Conservation (phyloP, 2,329 filamentous ascomycete species). For the Aspergillus sp. region DNA sequence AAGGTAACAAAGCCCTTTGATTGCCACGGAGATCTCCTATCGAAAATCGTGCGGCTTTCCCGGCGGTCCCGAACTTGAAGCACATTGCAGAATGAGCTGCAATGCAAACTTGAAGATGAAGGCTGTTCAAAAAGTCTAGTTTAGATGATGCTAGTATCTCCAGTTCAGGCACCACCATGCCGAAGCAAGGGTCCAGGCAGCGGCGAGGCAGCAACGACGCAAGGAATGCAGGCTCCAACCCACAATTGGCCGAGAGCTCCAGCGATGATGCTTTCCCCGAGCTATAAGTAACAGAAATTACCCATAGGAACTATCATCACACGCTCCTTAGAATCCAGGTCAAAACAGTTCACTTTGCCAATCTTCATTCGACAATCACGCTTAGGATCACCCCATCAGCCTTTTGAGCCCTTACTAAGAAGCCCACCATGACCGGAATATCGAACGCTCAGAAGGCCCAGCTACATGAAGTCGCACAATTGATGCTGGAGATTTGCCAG, state of each 20-base stretch:
- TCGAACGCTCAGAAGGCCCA: constrained; percentile 4
- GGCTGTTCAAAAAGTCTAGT: no score
- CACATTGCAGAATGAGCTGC: no score
- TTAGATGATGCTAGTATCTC: no score
- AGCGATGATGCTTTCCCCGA: no score
- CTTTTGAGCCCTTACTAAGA: not conserved
- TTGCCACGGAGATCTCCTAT: no score
- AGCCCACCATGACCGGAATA: not conserved
- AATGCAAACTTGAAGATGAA: no score
- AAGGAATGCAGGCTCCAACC: not conserved
- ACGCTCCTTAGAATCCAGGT: not conserved
- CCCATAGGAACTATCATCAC: not conserved
- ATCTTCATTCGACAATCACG: not conserved
- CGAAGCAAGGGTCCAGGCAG: not conserved
- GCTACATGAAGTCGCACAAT: constrained; percentile 30
- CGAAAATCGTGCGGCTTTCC: no score
- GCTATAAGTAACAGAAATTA: no score
- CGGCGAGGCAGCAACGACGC: not conserved
- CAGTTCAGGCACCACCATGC: not conserved
- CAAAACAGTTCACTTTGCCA: not conserved
- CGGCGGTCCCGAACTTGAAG: no score
- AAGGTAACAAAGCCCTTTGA: no score
- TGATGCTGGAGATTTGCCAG: constrained; percentile 32
- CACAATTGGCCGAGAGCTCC: no score
- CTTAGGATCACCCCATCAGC: no score